Base-by-base conservation (phyloP, 108 stramenopile species). In the Asterionellopsis glacialis region DNA sequence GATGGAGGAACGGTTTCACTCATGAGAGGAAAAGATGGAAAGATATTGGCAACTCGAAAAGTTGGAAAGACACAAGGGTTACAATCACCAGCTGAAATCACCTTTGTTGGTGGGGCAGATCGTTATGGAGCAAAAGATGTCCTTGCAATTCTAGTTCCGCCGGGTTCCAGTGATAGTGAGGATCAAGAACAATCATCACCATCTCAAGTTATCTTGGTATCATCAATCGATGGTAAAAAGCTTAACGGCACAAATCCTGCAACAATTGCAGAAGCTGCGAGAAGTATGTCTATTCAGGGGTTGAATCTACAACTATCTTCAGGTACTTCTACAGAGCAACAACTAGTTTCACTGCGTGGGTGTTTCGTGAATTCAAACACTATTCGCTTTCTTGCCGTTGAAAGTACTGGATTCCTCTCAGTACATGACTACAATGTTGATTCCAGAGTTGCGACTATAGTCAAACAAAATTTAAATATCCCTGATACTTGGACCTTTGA, bases 1-100 rank as follows among this genome's bases (percentile, higher is more conserved):
- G 64, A 66, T 16, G 78, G 54, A 40, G 81, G 81, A 4, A 73
- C 81, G n/a, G 69, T 89, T 21, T 73, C 80, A 9, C 59, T 89
- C 11, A 24, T 89, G 11, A 58, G 74, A 45, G 88, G 84, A 38
- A 16, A 44, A 14, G 84, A 89, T 73, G 88, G 88, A 15, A 59
- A 48, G 6, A 62, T 83, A 10, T 49, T 88, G 41, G 87, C 77
- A 2, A 81, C 82, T 18, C 59, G 83, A 59, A 67, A 75, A 64
- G 76, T 88, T 48, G 22, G 44, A 16, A 41, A 43, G 16, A 44
- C 58, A 28, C 38, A 54, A 5, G 45, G 56, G 15, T 28, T n/a
- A 41, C 72, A 14, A 11, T 25, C 40, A 18, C 24, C 40, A 19
- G 55, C 62, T 39, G n/a, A 43, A 43, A 18, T 28, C 39, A 40